Conservation (phyloP, 139 green algal genomes). For the Micromonas pusilla region DNA sequence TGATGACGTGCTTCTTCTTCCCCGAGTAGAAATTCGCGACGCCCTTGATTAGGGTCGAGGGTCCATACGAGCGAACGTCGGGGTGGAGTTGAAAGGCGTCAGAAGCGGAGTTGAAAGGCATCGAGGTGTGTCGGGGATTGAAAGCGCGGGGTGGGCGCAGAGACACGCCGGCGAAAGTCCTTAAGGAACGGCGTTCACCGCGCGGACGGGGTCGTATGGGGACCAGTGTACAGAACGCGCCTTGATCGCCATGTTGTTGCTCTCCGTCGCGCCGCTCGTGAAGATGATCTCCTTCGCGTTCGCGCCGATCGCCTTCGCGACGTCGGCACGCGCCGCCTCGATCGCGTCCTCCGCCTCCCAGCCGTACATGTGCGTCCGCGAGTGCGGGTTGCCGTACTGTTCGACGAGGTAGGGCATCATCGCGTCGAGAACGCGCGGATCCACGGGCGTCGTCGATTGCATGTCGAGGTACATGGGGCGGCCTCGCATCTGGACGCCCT, state of each 20-base stretch:
- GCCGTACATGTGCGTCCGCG: conserved; percentile 90
- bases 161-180: too few species aligned
- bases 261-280: conserved; percentile 92
- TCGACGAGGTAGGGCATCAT: conserved; percentile 95
- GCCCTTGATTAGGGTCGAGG: too few species aligned
- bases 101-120: too few species aligned
- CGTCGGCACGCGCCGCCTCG: conserved; percentile 73
- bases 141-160: too few species aligned
- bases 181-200: too few species aligned
- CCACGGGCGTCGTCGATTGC: conserved; percentile 90
- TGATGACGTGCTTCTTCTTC: conserved; percentile 90
- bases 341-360: conserved; percentile 94
- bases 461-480: conserved; percentile 94
- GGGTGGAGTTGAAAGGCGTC: too few species aligned
- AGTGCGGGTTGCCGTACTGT: conserved; percentile 96
- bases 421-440: conserved; percentile 87
- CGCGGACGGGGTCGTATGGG: too few species aligned
- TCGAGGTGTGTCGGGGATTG: too few species aligned
- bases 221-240: too few species aligned
- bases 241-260: conserved; percentile 95
- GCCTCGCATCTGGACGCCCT: conserved; percentile 80
- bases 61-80: too few species aligned
- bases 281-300: conserved; percentile 98
- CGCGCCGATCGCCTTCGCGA: conserved; percentile 79
- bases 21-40: conserved; percentile 82